Base-by-base conservation (phyloP, 768 basidiomycete species). In the Boletus rubropictus region DNA sequence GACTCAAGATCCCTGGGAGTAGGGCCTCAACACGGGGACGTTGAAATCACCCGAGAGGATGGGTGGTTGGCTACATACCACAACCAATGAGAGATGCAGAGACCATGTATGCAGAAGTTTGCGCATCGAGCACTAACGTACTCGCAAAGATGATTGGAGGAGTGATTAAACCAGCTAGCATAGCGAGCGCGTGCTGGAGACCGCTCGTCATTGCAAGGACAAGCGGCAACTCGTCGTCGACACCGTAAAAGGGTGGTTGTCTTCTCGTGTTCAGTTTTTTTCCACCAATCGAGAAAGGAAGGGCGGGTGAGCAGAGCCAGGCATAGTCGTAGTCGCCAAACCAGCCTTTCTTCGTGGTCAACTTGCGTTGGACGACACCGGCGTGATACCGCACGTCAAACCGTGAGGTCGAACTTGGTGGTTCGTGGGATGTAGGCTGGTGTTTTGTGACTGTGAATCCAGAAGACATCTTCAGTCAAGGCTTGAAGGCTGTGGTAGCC, bases 271-370 rank as follows among this genome's bases (percentile, higher is more conserved):
- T 52, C 41, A 40, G 49, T 34, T 62, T 64, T 25, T 47, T 58
- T 15, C 69, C 65, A 20, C 60, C 61, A 15, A 63, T 61, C 22
- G 72, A 62, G 58, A 78, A 87, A 0, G 89, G 89, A 0, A 88
- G 69, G 1, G 70, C 65, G 3, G 89, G 87, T 17, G 71, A 76
- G 60, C 87, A 89, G 45, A 89, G 74, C 78, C 80, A 84, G 7
- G 68, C 74, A 58, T 86, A 90, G 68, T 90, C 79, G 59, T 89
- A 91, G 60, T 84, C 83, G 1, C 89, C 89, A n/a, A 90, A 48
- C 89, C 89, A 91, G 7, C 88, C 87, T 36, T 82, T 68, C 51
- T 65, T 69, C 2, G 77, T 76, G 5, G 75, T 74, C 38, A 76
- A 25, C 59, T 76, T 77, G 33, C 46, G 58, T 12, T 55, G 58